Base-by-base conservation (phyloP, 1,139 yeast genomes). In the Yamadazyma buinensis region DNA sequence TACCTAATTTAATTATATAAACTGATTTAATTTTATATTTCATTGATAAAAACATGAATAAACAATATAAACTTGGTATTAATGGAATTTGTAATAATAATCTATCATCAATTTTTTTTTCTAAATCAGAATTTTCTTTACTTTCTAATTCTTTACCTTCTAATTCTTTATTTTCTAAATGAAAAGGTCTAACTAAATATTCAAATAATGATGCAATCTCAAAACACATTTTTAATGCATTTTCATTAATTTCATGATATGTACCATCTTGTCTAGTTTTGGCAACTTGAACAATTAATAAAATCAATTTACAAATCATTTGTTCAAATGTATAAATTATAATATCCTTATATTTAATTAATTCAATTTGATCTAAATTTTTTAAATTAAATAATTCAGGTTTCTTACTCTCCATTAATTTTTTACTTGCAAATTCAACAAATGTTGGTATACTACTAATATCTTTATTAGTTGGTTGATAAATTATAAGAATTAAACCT, bases 1-100 rank as follows among this genome's bases (percentile, higher is more conserved):
- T 36, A 21, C 39, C 34, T 27, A 44, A 35, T 29, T 41, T 42
- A 2, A 30, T 30, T 15, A 44, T 33, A 29, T 42, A 45, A 10
- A 37, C 33, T 7, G 38, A 29, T 28, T 46, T 46, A 23, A 44
- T 26, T 15, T 44, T 40, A 30, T 44, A 46, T 30, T 44, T 46
- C 14, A 43, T 28, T 15, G 39, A 25, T 2, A 40, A 15, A 5
- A 45, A 36, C n/a, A 41, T 28, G 13, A 39, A 36, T 20, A 46
- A 27, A 23, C 43, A 38, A 8, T 39, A 25, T 6, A 41, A 31
- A 23, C 42, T 31, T 8, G 49, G 42, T 4, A 43, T 22, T 10
- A 44, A 20, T 1, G 48, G 47, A 11, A 44, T 33, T 14, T 38
- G 43, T 15, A 38, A n/a, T 5, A 35, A 20, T 12, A 31, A 15